Conservation (phyloP, 208 protist species). For the Trypanosoma cruzi region DNA sequence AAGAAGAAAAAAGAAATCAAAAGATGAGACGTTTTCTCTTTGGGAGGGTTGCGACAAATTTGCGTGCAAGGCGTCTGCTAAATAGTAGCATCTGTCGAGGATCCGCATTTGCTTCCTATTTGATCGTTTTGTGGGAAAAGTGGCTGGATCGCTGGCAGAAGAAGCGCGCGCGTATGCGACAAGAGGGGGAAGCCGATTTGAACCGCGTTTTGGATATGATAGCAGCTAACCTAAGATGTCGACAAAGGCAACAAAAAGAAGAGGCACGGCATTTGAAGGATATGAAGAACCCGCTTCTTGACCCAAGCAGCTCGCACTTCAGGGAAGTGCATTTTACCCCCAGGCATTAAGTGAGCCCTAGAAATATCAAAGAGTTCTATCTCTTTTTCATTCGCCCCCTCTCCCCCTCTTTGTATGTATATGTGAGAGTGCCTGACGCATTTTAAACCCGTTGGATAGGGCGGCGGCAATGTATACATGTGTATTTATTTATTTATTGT, state of each 20-base stretch:
- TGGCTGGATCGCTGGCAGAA: slow-evolving; percentile 17
- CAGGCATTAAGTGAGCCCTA: too few species aligned
- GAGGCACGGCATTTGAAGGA: background rate
- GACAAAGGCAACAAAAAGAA: background rate
- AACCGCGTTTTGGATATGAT: slow-evolving; percentile 18
- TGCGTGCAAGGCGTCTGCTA: slow-evolving; percentile 20
- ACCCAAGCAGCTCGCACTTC: slow-evolving; percentile 28
- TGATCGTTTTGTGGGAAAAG: slow-evolving; percentile 24
- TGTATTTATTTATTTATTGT: too few species aligned
- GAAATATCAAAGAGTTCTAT: too few species aligned
- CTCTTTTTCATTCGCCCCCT: too few species aligned
- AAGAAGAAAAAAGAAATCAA: slow-evolving; percentile 17
- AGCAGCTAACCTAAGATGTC: background rate
- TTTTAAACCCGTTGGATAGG: too few species aligned
- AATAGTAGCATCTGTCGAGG: slow-evolving; percentile 9
- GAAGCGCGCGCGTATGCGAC: background rate
- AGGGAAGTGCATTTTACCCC: slow-evolving; percentile 13
- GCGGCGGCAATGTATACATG: too few species aligned
- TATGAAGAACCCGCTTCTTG: background rate
- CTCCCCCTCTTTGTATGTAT: too few species aligned
- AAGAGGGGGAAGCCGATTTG: background rate
- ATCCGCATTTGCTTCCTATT: slow-evolving; percentile 21
- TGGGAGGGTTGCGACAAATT: slow-evolving; percentile 19
- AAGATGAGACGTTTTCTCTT: slow-evolving; percentile 8
- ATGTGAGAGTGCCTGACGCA: too few species aligned